Conservation (phyloP, 1,139 yeast species). For the Hansenula sp. region DNA sequence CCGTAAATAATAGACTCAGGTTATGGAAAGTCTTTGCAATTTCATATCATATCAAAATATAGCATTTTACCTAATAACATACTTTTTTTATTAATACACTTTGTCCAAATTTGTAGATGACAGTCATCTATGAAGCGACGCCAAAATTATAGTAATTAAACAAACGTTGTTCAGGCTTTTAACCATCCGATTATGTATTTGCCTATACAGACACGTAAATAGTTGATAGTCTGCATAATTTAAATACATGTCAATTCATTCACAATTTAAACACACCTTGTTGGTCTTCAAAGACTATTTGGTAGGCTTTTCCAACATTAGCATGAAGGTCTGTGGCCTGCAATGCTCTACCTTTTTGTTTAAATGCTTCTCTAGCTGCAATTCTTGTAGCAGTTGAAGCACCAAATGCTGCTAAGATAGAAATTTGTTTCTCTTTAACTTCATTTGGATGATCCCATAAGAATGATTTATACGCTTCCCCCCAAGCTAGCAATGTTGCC, state of each 20-base stretch:
- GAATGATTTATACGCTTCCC: constrained; percentile 50
- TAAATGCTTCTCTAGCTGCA: constrained; percentile 65
- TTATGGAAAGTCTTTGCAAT: background rate
- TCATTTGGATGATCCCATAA: constrained; percentile 47
- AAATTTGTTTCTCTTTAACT: constrained; percentile 31
- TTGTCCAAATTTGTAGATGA: too few species aligned
- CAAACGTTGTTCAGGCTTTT: too few species aligned
- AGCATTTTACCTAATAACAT: too few species aligned
- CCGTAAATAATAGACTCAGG: constrained; percentile 25
- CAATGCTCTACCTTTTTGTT: constrained; percentile 68
- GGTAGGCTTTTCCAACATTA: constrained; percentile 60
- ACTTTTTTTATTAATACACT: too few species aligned
- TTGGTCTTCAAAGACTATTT: constrained; percentile 40
- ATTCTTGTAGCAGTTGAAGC: constrained; percentile 67
- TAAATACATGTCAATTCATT: too few species aligned
- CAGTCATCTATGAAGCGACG: too few species aligned
- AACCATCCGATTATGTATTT: too few species aligned
- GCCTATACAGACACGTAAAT: too few species aligned
- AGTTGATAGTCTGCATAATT: too few species aligned
- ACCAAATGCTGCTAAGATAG: constrained; percentile 65
- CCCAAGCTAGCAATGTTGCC: constrained; percentile 66
- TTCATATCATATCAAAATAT: too few species aligned
- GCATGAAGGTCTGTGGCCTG: constrained; percentile 80
- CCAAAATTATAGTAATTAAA: too few species aligned
- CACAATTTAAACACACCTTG: background rate